Evolutionary conservation across 495 filamentous ascomycete species (phyloP), one percentile per base, ranked within the genome.

Genomic region (Neurospora discreta): DNA sequence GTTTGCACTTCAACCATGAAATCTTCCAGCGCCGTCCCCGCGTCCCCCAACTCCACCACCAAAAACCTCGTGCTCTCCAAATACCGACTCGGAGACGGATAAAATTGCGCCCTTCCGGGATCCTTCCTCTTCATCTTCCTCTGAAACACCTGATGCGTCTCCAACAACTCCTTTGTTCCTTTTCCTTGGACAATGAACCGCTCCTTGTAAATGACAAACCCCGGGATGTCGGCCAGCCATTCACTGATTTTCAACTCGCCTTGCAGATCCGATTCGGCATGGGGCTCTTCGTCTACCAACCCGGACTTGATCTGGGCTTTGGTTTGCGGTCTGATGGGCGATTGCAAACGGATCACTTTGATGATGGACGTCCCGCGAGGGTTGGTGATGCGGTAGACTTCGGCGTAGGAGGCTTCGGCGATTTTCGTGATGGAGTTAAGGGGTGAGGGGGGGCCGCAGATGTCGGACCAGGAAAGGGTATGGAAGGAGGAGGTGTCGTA

Each of bases 141-240:
- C 46, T 92, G 88, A 81, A 88, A 93, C 5, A 73, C 77, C 75
- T 84, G 84, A 76, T 87, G 90, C 20, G 93, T 92, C 41, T 85
- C 81, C 38, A 89, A 82, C 68, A 95, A 88, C 0, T 83, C 80
- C 39, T 82, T 80, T 10, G 90, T 87, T 11, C 92, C 89, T 20
- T 86, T 86, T 0, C 94, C 94, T 75, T 89, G 82, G 0, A 97
- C 83, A 9, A 97, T 83, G 65, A 91, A 89, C 7, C 91, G 87
- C 60, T 91, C 90, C 76, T 93, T 89, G 82, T 95, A 95, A n/a
- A 90, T 85, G n/a, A 93, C 92, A 79, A 96, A 97, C n/a, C 94
- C 94, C 2, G 93, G 92, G 58, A 95, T 89, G 20, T 88, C 87
- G 67, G 91, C 89, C 30, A 97, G 86, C 71, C 87, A 89, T 71